These are phyloP conservation scores for Cardamine chenopodiifolia DNA, from an alignment of 345 rosid genomes.

Conservation along the genomic window DNA sequence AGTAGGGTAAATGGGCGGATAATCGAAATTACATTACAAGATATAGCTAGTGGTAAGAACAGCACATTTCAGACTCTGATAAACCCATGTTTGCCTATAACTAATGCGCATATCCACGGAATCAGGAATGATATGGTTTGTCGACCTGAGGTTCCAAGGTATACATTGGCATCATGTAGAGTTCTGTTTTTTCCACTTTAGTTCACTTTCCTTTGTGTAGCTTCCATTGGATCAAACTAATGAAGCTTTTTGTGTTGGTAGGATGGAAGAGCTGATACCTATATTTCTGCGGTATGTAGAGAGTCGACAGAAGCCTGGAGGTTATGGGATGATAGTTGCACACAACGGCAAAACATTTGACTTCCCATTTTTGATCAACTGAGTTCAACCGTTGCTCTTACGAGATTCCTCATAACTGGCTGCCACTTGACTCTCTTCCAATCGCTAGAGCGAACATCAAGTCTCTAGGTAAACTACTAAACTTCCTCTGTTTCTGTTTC, in stretches of 20 bases:
- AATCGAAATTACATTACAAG: constrained; percentile 81
- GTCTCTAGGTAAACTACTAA: constrained; percentile 52
- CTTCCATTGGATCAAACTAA: constrained; percentile 26
- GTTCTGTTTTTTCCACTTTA: background rate
- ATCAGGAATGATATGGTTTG: constrained; percentile 76
- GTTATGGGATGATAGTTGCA: constrained; percentile 65
- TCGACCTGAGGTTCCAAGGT: constrained; percentile 87
- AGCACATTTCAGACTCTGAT: constrained; percentile 85
- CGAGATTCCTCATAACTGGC: constrained; percentile 74
- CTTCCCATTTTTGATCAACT: constrained; percentile 64
- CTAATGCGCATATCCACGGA: constrained; percentile 57
- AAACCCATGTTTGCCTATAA: constrained; percentile 64
- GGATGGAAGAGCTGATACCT: constrained; percentile 88
- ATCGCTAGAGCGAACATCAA: constrained; percentile 68
- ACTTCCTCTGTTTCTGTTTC: constrained; percentile 2
- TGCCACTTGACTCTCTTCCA: constrained; percentile 66
- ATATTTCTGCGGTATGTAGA: constrained; percentile 59
- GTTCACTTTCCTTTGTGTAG: constrained; percentile 2
- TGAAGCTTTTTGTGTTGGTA: constrained; percentile 34
- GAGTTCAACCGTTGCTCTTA: constrained; percentile 71
- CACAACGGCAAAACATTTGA: constrained; percentile 85
- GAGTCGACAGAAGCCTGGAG: constrained; percentile 83
- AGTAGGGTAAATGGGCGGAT: constrained; percentile 56
- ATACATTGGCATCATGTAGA: background rate
- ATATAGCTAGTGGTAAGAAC: constrained; percentile 79